Evolutionary conservation across 2,329 filamentous ascomycete species (phyloP).

Genomic region (Hirsutella rhossiliensis): DNA sequence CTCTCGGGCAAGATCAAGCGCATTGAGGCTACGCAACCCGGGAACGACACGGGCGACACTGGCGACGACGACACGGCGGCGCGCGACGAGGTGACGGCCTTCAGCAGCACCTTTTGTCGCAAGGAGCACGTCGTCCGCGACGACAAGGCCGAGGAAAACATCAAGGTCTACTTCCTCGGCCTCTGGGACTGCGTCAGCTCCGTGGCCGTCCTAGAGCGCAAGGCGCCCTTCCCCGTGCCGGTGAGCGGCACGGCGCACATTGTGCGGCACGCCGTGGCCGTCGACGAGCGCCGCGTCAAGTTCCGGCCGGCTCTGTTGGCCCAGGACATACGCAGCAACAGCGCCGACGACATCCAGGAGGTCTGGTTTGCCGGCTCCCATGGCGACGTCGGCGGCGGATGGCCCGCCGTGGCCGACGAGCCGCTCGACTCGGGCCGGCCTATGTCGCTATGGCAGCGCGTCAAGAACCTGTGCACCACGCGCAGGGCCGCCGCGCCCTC

Average conservation of each 20-base stretch:
- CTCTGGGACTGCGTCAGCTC: conserved; percentile 43
- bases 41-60: conserved; percentile 5
- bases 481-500: conserved; percentile 18
- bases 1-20: conserved; percentile 14
- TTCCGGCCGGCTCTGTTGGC: conserved; percentile 38
- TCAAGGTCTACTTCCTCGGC: conserved; percentile 41
- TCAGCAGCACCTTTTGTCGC: conserved; percentile 35
- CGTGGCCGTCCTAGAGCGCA: conserved; percentile 28
- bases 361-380: conserved; percentile 45
- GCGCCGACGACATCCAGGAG: conserved; percentile 30
- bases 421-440: conserved; percentile 10
- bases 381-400: conserved; percentile 41
- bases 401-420: conserved; percentile 18
- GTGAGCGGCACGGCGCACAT: conserved; percentile 28
- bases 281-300: conserved; percentile 42
- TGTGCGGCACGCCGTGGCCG: conserved; percentile 39
- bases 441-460: conserved; percentile 18
- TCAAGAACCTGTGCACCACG: conserved; percentile 24
- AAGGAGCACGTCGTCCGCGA: conserved; percentile 11
- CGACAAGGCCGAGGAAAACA: conserved; percentile 13
- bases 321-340: conserved; percentile 21
- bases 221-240: conserved; percentile 23
- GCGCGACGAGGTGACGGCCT: conserved; percentile 27
- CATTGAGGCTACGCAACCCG: no score
- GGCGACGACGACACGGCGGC: neutral